phyloP scores from a whole-genome alignment of 805 yeast genomes.

The Candida koratica region DNA sequence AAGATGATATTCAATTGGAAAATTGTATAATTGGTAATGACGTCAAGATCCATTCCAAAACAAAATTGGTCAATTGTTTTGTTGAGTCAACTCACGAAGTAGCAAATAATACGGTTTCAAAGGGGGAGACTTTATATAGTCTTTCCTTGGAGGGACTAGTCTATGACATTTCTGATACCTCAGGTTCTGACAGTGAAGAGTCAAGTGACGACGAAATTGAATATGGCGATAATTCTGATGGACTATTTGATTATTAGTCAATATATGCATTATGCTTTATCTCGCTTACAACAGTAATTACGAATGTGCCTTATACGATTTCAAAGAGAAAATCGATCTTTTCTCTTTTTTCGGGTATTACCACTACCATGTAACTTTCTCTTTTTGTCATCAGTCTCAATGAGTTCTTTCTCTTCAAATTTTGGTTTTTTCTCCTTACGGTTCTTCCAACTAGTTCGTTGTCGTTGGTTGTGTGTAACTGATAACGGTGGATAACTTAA shows the following conservation, averaged over 20 bases:
- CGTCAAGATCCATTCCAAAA: slow-evolving; percentile 61
- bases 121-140: slow-evolving; percentile 55
- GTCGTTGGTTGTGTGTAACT: slow-evolving; percentile 28
- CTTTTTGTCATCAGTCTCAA: slow-evolving; percentile 8
- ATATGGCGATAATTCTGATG: slow-evolving; percentile 57
- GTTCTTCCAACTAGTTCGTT: slow-evolving; percentile 14
- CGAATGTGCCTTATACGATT: not conserved
- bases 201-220: slow-evolving; percentile 36
- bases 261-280: no score
- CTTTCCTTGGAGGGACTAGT: slow-evolving; percentile 42
- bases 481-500: slow-evolving; percentile 39
- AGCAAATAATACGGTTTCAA: slow-evolving; percentile 47
- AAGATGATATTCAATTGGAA: slow-evolving; percentile 76
- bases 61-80: slow-evolving; percentile 72
- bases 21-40: slow-evolving; percentile 80
- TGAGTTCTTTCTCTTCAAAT: slow-evolving; percentile 3
- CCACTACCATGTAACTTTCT: slow-evolving; percentile 9
- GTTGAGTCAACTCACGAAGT: slow-evolving; percentile 79
- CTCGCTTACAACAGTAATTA: not conserved
- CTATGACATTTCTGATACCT: slow-evolving; percentile 29
- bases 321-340: slow-evolving; percentile 1
- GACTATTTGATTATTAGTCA: slow-evolving; percentile 40
- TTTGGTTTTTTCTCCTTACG: slow-evolving; percentile 12
- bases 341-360: slow-evolving; percentile 11
- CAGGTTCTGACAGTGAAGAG: slow-evolving; percentile 30